Base-by-base conservation (phyloP, 2,329 filamentous ascomycete species). In the Sclerotiophoma versabilis region DNA sequence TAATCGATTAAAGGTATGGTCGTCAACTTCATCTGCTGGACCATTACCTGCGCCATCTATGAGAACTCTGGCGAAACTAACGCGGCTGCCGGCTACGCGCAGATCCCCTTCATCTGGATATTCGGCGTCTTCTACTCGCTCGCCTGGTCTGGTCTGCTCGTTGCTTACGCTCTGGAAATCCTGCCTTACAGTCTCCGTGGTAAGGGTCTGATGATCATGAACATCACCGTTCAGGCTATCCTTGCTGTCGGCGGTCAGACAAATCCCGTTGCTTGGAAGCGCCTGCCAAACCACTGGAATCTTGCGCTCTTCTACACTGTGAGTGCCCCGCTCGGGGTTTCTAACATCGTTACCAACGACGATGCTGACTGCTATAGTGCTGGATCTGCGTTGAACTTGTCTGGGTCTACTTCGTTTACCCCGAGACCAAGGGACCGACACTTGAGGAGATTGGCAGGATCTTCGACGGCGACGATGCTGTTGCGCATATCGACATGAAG, bases 401-500 rank as follows among this genome's bases (percentile, higher is more conserved):
- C 45, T 86, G 87, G 60, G 84, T 88, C 22, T 88, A 65, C 55
- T 63, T 65, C 37, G 56, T 65, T 15, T 66, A 66, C 33, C 60
- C 60, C 17, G 63, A 91, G 77, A 91, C 87, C 12, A 86, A 84
- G 66, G 87, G 87, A 2, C 85, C 86, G 0, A 89, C 87, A 1
- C 83, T 90, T 0, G 87, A 90, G 70, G 86, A 89, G 70, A 83
- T 89, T 59, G 83, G 86, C 46, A 82, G 83, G 62, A 88, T 90
- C 69, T 90, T 90, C 64, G 87, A 90, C 60, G 87, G 86, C 17
- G 81, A 84, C 12, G 76, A 81, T 23, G 83, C 83, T 15, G 70
- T 73, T 51, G 67, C 67, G 6, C 60, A 68, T 12, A 51, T 69
- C 23, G 55, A 64, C 39, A 54, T 70, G 47, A 57, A 64, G 26